A percentile compares a stretch with the other conserved stretches of the same genome.
phyloP scores from a whole-genome alignment of 2,329 filamentous ascomycete genomes.

The Venturiaceae sp. region DNA sequence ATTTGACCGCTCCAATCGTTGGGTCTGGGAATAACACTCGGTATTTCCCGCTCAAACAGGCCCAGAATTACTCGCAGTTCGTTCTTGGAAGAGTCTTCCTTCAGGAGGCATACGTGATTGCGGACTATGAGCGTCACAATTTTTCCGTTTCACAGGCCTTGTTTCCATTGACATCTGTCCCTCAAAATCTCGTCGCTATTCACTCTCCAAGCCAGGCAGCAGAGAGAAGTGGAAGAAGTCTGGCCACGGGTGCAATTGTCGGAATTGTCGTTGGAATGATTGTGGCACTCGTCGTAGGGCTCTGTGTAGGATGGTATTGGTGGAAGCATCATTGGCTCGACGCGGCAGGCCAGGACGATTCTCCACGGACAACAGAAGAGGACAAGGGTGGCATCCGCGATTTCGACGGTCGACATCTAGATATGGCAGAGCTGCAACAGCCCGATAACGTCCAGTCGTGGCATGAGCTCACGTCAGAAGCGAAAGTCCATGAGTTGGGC shows the following conservation, averaged over 20 bases:
- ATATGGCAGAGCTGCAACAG: too few species aligned
- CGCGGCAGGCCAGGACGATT: too few species aligned
- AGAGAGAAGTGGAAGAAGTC: background rate
- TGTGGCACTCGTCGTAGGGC: background rate
- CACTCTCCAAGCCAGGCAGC: too few species aligned
- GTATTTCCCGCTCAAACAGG: constrained; percentile 18
- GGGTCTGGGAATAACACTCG: background rate
- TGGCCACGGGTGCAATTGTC: constrained; percentile 29
- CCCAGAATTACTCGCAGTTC: constrained; percentile 28
- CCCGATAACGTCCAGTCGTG: too few species aligned
- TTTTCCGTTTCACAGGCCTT: constrained; percentile 34
- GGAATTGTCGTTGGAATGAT: constrained; percentile 32
- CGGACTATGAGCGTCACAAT: constrained; percentile 36
- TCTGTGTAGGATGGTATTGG: too few species aligned
- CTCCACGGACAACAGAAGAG: too few species aligned
- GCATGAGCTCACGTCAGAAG: too few species aligned
- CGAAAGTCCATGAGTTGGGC: too few species aligned
- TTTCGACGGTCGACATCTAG: too few species aligned
- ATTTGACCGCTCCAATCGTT: constrained; percentile 4
- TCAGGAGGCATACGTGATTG: constrained; percentile 51
- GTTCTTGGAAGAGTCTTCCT: constrained; percentile 59
- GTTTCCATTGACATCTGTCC: constrained; percentile 9
- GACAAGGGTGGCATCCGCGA: too few species aligned
- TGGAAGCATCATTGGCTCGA: too few species aligned
- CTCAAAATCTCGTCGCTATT: background rate